Conservation (phyloP, 305 asterid genomes). For the Lippia alba region DNA sequence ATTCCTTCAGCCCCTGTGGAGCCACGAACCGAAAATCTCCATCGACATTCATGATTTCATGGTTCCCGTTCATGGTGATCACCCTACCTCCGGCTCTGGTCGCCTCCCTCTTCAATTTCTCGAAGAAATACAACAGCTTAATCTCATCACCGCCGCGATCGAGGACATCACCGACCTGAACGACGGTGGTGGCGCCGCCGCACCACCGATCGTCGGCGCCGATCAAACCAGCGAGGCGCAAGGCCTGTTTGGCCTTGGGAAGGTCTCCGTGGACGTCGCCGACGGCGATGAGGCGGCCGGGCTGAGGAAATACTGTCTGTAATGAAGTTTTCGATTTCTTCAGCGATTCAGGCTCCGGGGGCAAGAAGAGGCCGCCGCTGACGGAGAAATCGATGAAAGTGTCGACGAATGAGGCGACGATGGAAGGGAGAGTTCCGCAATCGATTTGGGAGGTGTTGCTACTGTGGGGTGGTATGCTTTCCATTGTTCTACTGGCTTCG, state of each 20-base stretch:
- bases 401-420: conserved; percentile 71
- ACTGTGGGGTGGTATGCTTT: conserved; percentile 23
- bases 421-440: conserved; percentile 66
- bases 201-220: conserved; percentile 67
- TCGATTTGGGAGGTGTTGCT: conserved; percentile 35
- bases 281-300: conserved; percentile 78
- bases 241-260: conserved; percentile 70
- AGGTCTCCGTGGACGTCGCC: conserved; percentile 98
- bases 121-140: conserved; percentile 80
- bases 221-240: conserved; percentile 70
- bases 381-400: conserved; percentile 88
- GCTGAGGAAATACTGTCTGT: conserved; percentile 65
- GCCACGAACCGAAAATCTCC: conserved; percentile 74
- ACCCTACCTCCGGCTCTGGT: conserved; percentile 61
- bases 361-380: conserved; percentile 86
- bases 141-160: conserved; percentile 97
- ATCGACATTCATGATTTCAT: conserved; percentile 84
- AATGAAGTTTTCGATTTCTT: conserved; percentile 26
- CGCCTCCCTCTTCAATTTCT: conserved; percentile 84
- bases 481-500: conserved; percentile 14
- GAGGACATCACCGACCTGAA: conserved; percentile 85
- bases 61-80: conserved; percentile 91
- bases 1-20: conserved; percentile 63
- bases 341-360: conserved; percentile 33
- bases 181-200: conserved; percentile 82